Evolutionary conservation across 1,284 basidiomycete genomes (phyloP), one percentile per base, ranked within the genome.

Genomic region (Amylostereum areolatum): DNA sequence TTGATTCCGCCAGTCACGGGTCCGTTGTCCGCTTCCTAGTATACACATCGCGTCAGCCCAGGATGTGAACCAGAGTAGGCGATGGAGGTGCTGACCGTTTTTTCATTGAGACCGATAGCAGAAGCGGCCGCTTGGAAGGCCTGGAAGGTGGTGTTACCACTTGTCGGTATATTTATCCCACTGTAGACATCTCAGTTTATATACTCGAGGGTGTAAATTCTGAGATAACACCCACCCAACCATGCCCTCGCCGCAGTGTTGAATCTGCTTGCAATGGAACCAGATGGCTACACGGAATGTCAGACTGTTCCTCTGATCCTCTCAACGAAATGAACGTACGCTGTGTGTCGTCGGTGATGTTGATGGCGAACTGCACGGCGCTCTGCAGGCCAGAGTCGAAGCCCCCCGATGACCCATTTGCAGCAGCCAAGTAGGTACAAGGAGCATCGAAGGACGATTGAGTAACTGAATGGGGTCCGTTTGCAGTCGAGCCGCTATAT

Each of bases 181-280:
- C 68, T 70, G 39, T 24, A 34, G 33, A 37, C 39, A 27, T n/a
- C 25, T 12, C 31, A 34, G 9, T 44, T 32, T n/a, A n/a, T n/a
- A n/a, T n/a, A n/a, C n/a, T n/a, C n/a, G n/a, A n/a, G n/a, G n/a
- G n/a, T n/a, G n/a, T n/a, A n/a, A n/a, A n/a, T n/a, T n/a, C n/a
- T n/a, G n/a, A n/a, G n/a, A n/a, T n/a, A 37, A 35, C 9, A 54
- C 63, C 49, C 48, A 67, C 53, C 79, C 80, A 39, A 81, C 80
- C 78, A 82, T 81, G 31, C 81, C 81, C 52, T 68, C 51, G 29
- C 75, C 73, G 59, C 81, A 84, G 63, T 83, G 81, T 3, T 53
- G 43, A 1, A 67, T 52, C 55, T 73, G 67, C 61, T 80, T 80
- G 69, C 83, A 86, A 67, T 77, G 78, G 72, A 80, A 83, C 78